A percentile compares a stretch with the other conserved stretches of the same genome.
Evolutionary conservation across 2,329 filamentous ascomycete genomes (phyloP).

Genomic region (Thelonectria discophora): DNA sequence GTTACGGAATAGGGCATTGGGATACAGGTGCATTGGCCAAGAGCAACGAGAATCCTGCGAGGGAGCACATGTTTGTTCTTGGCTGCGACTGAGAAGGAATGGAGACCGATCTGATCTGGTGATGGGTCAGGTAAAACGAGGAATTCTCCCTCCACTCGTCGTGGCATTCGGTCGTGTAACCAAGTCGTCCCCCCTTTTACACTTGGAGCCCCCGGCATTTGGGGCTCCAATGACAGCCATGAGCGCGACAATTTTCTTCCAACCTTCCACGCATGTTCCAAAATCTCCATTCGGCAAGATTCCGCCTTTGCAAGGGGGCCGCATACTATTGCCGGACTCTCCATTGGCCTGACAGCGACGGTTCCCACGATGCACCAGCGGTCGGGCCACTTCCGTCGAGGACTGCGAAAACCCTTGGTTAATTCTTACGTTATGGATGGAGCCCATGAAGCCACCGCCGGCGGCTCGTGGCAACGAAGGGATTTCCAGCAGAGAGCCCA

Average conservation of each 20-base stretch:
- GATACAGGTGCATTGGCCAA: no score
- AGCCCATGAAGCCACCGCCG: neutral
- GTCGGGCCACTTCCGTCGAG: neutral
- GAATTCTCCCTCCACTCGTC: neutral
- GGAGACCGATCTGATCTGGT: neutral
- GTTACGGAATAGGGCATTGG: no score
- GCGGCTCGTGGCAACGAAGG: neutral
- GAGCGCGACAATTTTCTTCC: neutral
- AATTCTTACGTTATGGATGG: conserved; percentile 19
- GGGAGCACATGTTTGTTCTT: neutral
- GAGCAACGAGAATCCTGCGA: neutral
- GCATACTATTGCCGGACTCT: neutral
- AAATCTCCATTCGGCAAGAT: neutral
- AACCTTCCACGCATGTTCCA: neutral
- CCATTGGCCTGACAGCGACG: neutral
- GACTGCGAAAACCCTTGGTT: neutral
- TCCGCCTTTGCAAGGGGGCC: neutral
- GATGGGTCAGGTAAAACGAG: neutral
- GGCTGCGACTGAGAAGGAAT: neutral
- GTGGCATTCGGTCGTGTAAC: no score
- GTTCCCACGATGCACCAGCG: neutral
- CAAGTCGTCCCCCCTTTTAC: neutral
- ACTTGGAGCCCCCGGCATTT: neutral
- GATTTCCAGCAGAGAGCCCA: neutral
- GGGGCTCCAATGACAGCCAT: neutral